Conservation (phyloP, 768 basidiomycete genomes). For the Coprinopsis sp. region DNA sequence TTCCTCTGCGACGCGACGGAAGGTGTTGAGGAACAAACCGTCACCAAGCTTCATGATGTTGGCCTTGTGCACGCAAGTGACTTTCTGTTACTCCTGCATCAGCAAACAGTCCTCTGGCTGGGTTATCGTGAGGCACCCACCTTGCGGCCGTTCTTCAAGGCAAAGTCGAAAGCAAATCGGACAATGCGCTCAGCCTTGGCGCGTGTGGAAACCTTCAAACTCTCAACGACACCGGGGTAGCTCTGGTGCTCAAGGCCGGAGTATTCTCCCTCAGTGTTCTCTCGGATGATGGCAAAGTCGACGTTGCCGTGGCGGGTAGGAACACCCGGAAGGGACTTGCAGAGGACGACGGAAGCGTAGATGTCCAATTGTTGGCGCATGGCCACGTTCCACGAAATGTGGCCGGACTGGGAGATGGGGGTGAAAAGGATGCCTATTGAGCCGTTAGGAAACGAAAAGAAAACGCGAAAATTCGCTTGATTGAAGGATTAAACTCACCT, state of each 20-base stretch:
- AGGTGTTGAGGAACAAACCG: constrained; percentile 97
- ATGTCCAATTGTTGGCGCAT: constrained; percentile 99
- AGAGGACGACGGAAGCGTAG: constrained; percentile 96
- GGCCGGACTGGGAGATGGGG: constrained; percentile 91
- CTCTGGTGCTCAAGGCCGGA: constrained; percentile 97
- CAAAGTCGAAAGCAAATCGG: constrained; percentile 98
- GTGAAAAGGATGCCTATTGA: constrained; percentile 92
- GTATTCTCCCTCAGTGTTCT: constrained; percentile 99
- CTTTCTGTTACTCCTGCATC: constrained; percentile 63
- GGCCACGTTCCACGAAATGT: constrained; percentile 99
- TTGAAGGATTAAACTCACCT: constrained; percentile 45
- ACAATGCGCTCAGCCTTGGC: constrained; percentile 95
- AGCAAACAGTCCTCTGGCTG: constrained; percentile 1
- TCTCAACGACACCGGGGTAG: constrained; percentile 97
- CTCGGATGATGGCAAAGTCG: constrained; percentile 98
- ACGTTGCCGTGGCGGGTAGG: constrained; percentile 95
- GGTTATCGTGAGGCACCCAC: constrained; percentile 32
- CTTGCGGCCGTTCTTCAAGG: constrained; percentile 97
- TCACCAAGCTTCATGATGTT: constrained; percentile 99
- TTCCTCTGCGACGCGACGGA: constrained; percentile 93
- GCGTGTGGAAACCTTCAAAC: constrained; percentile 92
- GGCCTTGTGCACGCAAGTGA: constrained; percentile 99
- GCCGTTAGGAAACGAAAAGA: background rate
- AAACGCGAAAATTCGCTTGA: background rate
- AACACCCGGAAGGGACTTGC: constrained; percentile 95